phyloP scores from a whole-genome alignment of 352 stramenopile species.

The Phytopythium helicoides region DNA sequence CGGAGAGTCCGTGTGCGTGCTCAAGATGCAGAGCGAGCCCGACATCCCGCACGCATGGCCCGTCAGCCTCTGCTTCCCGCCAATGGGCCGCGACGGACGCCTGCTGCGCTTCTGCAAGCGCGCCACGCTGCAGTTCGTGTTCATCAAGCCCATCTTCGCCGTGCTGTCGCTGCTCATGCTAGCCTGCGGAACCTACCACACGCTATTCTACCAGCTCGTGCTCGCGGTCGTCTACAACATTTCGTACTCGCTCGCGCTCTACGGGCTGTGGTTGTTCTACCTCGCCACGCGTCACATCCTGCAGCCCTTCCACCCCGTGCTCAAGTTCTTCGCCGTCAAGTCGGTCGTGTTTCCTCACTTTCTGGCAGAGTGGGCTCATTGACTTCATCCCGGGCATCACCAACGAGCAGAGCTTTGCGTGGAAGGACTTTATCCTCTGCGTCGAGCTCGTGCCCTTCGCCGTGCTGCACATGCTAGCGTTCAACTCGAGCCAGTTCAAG shows the following conservation, averaged over 20 bases:
- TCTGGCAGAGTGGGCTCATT: constrained; percentile 90
- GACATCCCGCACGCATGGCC: constrained; percentile 84
- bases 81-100: constrained; percentile 75
- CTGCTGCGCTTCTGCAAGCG: constrained; percentile 89
- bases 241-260: constrained; percentile 89
- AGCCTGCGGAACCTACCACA: constrained; percentile 70
- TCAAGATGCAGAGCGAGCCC: constrained; percentile 85
- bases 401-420: constrained; percentile 81
- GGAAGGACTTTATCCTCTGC: constrained; percentile 91
- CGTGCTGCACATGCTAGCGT: constrained; percentile 71
- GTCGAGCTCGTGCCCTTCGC: constrained; percentile 89
- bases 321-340: constrained; percentile 94
- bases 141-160: constrained; percentile 90
- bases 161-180: constrained; percentile 85
- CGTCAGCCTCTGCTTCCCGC: constrained; percentile 66
- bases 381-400: constrained; percentile 83
- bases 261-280: constrained; percentile 91
- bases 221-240: constrained; percentile 90
- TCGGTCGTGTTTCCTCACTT: constrained; percentile 92
- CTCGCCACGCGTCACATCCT: constrained; percentile 85
- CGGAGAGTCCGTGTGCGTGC: constrained; percentile 85
- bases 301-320: constrained; percentile 80
- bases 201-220: constrained; percentile 75
- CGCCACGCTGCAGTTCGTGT: constrained; percentile 90
- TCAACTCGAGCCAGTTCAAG: constrained; percentile 83